A percentile compares a stretch with the other conserved stretches of the same genome.
phyloP scores from a whole-genome alignment of 2,329 filamentous ascomycete species.

The Curvularia lunata region DNA sequence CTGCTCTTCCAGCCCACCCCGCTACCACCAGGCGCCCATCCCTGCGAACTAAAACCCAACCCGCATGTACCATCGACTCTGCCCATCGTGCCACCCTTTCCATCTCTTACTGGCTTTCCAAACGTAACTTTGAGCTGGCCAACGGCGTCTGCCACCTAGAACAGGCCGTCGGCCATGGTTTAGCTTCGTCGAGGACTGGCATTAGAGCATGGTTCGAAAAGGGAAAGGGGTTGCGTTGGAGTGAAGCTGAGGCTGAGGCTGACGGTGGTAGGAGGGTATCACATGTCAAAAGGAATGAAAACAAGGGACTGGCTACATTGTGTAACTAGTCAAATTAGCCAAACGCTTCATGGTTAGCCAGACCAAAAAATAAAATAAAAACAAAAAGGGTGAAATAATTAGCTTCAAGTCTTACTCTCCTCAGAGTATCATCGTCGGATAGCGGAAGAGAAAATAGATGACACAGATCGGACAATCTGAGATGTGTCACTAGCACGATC shows the following conservation, averaged over 20 bases:
- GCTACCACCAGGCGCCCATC: constrained; percentile 32
- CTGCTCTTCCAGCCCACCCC: constrained; percentile 33
- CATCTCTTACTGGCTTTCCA: constrained; percentile 8
- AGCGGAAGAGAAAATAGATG: neutral
- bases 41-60: constrained; percentile 34
- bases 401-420: neutral
- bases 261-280: neutral
- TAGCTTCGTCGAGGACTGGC: neutral
- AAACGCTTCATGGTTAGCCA: neutral
- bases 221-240: neutral
- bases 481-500: neutral
- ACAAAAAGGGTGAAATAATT: neutral
- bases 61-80: constrained; percentile 10
- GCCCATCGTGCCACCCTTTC: constrained; percentile 1
- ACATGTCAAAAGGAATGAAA: neutral
- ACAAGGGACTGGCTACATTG: neutral
- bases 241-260: too few relatives aligned
- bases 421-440: neutral
- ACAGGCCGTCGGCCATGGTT: constrained; percentile 11
- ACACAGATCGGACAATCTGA: neutral
- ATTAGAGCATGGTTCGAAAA: neutral
- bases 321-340: neutral
- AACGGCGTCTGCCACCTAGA: constrained; percentile 3
- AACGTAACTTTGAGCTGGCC: constrained; percentile 13
- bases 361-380: neutral